A percentile compares a stretch with the other conserved stretches of the same genome.
These are phyloP conservation scores for Sclerotinia minor DNA, from an alignment of 2,329 filamentous ascomycete species.

Conservation along the genomic window DNA sequence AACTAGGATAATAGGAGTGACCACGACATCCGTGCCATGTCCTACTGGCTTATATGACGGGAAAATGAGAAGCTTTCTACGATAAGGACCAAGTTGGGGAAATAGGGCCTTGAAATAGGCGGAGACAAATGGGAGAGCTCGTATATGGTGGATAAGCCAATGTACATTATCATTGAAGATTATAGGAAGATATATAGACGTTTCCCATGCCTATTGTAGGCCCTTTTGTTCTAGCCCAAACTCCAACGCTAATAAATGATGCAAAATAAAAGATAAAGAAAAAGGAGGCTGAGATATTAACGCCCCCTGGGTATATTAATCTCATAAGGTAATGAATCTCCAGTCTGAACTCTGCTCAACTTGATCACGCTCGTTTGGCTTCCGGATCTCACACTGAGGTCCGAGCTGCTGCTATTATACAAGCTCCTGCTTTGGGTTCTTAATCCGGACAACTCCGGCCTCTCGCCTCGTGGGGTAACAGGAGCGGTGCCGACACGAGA, in stretches of 20 bases:
- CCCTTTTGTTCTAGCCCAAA: slow-evolving; percentile 26
- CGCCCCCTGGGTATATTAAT: slow-evolving; percentile 33
- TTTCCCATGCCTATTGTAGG: slow-evolving; percentile 16
- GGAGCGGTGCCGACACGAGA: slow-evolving; percentile 35
- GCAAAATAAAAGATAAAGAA: slow-evolving; percentile 15
- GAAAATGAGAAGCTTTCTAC: neutral
- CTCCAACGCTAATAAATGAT: slow-evolving; percentile 35
- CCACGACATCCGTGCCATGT: neutral
- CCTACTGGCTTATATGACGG: neutral
- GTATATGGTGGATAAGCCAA: neutral
- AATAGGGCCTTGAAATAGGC: neutral
- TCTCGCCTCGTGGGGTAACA: slow-evolving; percentile 36
- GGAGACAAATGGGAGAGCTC: slow-evolving; percentile 8
- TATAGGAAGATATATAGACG: slow-evolving; percentile 18
- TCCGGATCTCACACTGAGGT: slow-evolving; percentile 34
- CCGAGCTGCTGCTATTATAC: slow-evolving; percentile 31
- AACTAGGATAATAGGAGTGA: neutral
- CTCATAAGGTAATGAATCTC: slow-evolving; percentile 36
- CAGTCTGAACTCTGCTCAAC: slow-evolving; percentile 34
- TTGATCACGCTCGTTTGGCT: slow-evolving; percentile 40
- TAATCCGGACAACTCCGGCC: slow-evolving; percentile 29
- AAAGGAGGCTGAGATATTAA: slow-evolving; percentile 22
- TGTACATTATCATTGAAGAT: slow-evolving; percentile 27
- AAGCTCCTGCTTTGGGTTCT: slow-evolving; percentile 34
- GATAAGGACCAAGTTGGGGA: neutral